phyloP scores from a whole-genome alignment of 2,329 filamentous ascomycete species.

The Fusarium sp. region DNA sequence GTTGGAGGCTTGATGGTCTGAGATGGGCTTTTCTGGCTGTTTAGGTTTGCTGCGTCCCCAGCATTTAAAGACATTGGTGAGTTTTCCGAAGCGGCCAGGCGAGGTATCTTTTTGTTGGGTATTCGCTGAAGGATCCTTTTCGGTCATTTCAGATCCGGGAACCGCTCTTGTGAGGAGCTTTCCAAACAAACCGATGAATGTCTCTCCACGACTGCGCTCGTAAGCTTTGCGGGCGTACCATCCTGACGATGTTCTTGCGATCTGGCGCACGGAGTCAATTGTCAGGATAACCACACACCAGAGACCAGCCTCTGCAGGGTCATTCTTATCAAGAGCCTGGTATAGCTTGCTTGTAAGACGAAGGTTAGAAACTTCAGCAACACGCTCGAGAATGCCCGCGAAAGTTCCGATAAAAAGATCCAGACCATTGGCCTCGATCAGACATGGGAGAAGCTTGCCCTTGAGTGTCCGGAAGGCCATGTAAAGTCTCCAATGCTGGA shows the following conservation, averaged over 20 bases:
- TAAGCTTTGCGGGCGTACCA: constrained; percentile 91
- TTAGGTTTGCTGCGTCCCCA: constrained; percentile 37
- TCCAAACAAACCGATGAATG: constrained; percentile 55
- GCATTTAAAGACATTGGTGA: constrained; percentile 35
- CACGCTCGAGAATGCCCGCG: constrained; percentile 68
- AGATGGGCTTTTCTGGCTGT: not conserved
- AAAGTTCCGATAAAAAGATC: constrained; percentile 77
- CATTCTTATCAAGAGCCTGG: constrained; percentile 50
- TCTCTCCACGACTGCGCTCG: constrained; percentile 83
- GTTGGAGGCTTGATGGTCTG: constrained; percentile 76
- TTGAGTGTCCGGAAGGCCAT: constrained; percentile 77
- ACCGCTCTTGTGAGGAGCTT: constrained; percentile 56
- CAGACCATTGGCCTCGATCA: constrained; percentile 81
- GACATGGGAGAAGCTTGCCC: constrained; percentile 77
- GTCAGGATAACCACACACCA: constrained; percentile 55
- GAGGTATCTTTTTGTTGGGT: not conserved
- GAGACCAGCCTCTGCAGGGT: constrained; percentile 50
- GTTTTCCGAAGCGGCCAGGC: not conserved
- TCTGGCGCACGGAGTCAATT: constrained; percentile 52
- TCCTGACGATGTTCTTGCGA: constrained; percentile 58
- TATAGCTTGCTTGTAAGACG: constrained; percentile 55
- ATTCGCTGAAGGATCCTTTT: constrained; percentile 48
- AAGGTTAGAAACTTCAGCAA: constrained; percentile 56
- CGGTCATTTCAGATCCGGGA: constrained; percentile 55
- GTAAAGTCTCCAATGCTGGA: constrained; percentile 83